Conservation (phyloP, 208 protist species). For the Leishmania amazonensis region DNA sequence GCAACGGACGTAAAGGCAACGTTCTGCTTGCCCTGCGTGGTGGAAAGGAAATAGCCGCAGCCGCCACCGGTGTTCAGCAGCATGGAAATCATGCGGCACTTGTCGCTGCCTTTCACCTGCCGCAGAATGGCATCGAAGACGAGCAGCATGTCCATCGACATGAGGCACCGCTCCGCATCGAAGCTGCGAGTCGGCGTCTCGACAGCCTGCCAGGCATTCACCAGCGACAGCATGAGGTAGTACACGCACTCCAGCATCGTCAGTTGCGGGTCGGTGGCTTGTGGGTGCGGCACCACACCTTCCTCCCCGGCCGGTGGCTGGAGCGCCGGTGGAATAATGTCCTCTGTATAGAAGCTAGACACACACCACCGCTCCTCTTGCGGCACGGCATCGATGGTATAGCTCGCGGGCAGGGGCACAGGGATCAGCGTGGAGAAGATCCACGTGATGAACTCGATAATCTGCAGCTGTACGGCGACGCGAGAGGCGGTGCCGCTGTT, state of each 20-base stretch:
- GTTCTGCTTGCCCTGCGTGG: slow-evolving; percentile 51
- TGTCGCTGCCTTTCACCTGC: slow-evolving; percentile 21
- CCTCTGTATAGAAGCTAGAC: slow-evolving; percentile 30
- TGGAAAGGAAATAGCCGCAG: slow-evolving; percentile 72
- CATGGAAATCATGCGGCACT: slow-evolving; percentile 37
- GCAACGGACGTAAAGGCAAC: slow-evolving; percentile 49
- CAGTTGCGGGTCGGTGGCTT: slow-evolving; percentile 39
- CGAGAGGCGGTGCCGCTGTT: slow-evolving; percentile 70
- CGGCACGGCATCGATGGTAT: slow-evolving; percentile 17
- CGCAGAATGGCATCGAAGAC: slow-evolving; percentile 75
- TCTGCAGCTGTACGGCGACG: slow-evolving; percentile 77
- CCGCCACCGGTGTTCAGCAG: slow-evolving; percentile 38
- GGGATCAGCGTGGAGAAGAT: slow-evolving; percentile 63
- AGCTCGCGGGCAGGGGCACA: slow-evolving; percentile 38
- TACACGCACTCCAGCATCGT: slow-evolving; percentile 47
- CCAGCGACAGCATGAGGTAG: slow-evolving; percentile 62
- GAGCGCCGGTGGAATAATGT: slow-evolving; percentile 8
- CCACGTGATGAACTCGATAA: slow-evolving; percentile 76
- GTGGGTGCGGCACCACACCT: slow-evolving; percentile 11
- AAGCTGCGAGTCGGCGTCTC: slow-evolving; percentile 67
- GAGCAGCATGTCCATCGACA: slow-evolving; percentile 62
- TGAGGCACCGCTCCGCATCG: slow-evolving; percentile 70
- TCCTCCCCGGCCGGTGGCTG: not conserved
- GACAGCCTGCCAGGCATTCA: slow-evolving; percentile 83
- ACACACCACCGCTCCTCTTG: slow-evolving; percentile 27